Base-by-base conservation (phyloP, 805 yeast genomes). In the Isabelozyma gotoi region DNA sequence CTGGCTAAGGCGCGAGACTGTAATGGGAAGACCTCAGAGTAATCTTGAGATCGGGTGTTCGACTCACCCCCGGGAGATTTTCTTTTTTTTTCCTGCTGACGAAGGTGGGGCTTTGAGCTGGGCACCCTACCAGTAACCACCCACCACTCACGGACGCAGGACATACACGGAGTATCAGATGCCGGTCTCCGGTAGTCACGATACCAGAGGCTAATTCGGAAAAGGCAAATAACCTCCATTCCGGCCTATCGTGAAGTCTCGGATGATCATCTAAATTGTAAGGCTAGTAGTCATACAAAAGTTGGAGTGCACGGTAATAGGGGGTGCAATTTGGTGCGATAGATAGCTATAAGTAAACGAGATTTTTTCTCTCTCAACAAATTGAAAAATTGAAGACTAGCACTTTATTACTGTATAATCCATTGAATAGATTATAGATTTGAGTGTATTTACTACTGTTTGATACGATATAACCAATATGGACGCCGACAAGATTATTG, bases 1-100 rank as follows among this genome's bases (percentile, higher is more conserved):
- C 67, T 67, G 75, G 74, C 72, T 67, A 68, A 68, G 71, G 72
- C 74, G 74, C 72, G 71, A 70, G 75, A 69, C 75, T 68, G 73
- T 68, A 69, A 69, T 61, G 59, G 52, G 52, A 47, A 10, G 12
- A 40, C 48, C 60, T 52, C 63, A 55, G 52, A 65, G 74, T 57
- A 52, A 68, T 68, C 74, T 69, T 67, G 71, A 67, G 74, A 68
- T 68, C 74, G 73, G 73, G 74, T 66, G 75, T 69, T 68, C 74
- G 74, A 68, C 71, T 70, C 74, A 66, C 74, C 73, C 74, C 73
- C 73, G 63, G 73, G 74, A 68, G 73, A 68, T 44, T 59, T 54
- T 45, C 50, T 52, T 60, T 49, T 42, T 39, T 45, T 42, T 51
- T 16, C 15, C n/a, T n/a, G n/a, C n/a, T n/a, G n/a, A n/a, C n/a